Percentiles rank a stretch among this genome's conserved stretches.
These are phyloP conservation scores for Xylaria acuta DNA, from an alignment of 495 filamentous ascomycete genomes.

Conservation along the genomic window DNA sequence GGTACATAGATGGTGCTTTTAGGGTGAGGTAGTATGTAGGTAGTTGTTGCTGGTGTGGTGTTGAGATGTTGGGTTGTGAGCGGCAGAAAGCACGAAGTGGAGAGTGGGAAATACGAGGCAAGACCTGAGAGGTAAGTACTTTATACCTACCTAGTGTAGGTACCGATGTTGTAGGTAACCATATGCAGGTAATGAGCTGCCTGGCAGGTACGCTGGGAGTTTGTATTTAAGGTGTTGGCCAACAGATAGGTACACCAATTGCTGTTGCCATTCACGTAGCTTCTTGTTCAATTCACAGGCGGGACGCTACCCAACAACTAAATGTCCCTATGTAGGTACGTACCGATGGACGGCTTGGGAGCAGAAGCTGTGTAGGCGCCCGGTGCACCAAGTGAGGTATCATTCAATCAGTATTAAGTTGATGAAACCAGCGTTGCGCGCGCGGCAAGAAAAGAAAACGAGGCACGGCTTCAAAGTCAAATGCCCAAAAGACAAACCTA, in stretches of 20 bases:
- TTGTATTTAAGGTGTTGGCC: background rate
- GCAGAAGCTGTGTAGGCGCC: background rate
- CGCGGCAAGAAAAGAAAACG: background rate
- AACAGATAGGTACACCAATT: background rate
- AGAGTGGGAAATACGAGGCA: background rate
- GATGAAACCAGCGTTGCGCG: background rate
- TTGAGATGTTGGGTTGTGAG: background rate
- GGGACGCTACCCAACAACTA: background rate
- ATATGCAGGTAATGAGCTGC: background rate
- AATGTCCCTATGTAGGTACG: background rate
- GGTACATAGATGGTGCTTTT: too few relatives aligned
- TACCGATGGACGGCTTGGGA: background rate
- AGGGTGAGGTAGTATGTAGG: too few relatives aligned
- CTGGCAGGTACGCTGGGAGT: background rate
- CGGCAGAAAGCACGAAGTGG: background rate
- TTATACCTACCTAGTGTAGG: background rate
- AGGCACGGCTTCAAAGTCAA: background rate
- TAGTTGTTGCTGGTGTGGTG: background rate
- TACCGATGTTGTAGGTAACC: background rate
- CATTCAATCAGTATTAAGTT: background rate
- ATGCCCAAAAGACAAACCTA: too few relatives aligned
- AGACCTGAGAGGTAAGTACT: background rate
- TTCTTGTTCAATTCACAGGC: background rate
- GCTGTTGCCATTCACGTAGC: background rate
- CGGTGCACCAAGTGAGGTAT: background rate